A percentile compares a stretch with the other conserved stretches of the same genome.
phyloP scores from a whole-genome alignment of 257 asterid species.

The Solanum pinnatisectum region DNA sequence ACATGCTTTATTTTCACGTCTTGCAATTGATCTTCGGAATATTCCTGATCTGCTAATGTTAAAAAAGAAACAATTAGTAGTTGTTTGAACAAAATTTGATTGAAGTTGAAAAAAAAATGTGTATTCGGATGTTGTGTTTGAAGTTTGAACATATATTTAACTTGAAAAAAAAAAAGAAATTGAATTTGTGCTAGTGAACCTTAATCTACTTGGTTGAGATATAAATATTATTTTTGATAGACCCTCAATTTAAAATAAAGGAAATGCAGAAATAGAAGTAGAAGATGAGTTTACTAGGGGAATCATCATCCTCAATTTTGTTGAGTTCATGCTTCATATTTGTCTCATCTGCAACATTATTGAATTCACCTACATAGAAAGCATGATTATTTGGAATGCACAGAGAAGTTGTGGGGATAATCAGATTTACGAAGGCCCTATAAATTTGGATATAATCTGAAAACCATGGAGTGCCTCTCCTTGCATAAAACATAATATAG shows the following conservation, averaged over 20 bases:
- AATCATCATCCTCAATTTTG: conserved; percentile 18
- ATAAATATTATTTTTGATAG: too few relatives aligned
- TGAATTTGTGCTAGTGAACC: background rate
- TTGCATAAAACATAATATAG: conserved; percentile 69
- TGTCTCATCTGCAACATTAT: background rate
- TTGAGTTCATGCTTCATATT: conserved; percentile 3
- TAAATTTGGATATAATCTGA: conserved; percentile 42
- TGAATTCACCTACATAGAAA: background rate
- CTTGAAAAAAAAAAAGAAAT: too few relatives aligned
- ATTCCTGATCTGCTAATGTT: conserved; percentile 6
- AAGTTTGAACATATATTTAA: too few relatives aligned
- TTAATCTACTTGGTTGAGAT: background rate
- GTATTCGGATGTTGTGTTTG: too few relatives aligned
- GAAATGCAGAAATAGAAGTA: too few relatives aligned
- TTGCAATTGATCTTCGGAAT: conserved; percentile 43
- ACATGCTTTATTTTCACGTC: conserved; percentile 40
- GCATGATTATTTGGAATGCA: background rate
- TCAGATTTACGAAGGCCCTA: conserved; percentile 15
- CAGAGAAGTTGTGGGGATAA: conserved; percentile 13
- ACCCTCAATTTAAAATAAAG: background rate
- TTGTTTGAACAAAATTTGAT: background rate
- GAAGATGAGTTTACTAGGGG: conserved; percentile 34
- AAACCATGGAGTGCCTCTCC: conserved; percentile 57
- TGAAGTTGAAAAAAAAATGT: too few relatives aligned
- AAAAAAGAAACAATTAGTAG: background rate